A percentile compares a stretch with the other conserved stretches of the same genome.
phyloP scores from a whole-genome alignment of 73 alveolate species.

The Paramecium bursaria region DNA sequence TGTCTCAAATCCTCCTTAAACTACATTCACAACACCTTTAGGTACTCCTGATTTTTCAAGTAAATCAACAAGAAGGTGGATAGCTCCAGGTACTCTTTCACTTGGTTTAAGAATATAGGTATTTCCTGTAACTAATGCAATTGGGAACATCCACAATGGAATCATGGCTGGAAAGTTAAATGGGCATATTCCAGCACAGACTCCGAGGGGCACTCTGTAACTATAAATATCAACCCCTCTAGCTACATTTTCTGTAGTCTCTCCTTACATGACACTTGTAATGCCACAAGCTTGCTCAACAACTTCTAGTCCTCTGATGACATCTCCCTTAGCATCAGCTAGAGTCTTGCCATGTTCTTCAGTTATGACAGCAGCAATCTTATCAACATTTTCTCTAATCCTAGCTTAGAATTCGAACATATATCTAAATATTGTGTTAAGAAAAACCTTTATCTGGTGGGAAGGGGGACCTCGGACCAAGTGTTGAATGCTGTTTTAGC shows the following conservation, averaged over 20 bases:
- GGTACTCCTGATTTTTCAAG: conserved; percentile 88
- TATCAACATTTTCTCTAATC: conserved; percentile 74
- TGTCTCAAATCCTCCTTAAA: conserved; percentile 93
- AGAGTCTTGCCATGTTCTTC: conserved; percentile 95
- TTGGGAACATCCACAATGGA: conserved; percentile 97
- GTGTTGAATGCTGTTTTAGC: conserved; percentile 83
- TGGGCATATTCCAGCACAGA: conserved; percentile 93
- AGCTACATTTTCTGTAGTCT: conserved; percentile 89
- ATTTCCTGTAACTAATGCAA: conserved; percentile 91
- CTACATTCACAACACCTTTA: conserved; percentile 87
- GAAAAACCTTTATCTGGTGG: conserved; percentile 63
- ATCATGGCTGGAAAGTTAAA: conserved; percentile 97
- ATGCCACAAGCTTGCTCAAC: conserved; percentile 84
- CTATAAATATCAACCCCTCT: conserved; percentile 90
- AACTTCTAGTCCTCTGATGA: conserved; percentile 92
- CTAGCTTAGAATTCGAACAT: conserved; percentile 78
- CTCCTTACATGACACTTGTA: conserved; percentile 77
- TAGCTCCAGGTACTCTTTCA: conserved; percentile 90
- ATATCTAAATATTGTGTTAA: conserved; percentile 58
- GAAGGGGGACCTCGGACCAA: conserved; percentile 87
- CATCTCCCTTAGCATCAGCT: conserved; percentile 96
- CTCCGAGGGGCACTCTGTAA: conserved; percentile 94
- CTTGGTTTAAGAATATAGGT: conserved; percentile 93
- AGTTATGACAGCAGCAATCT: conserved; percentile 79
- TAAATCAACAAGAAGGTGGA: conserved; percentile 77